Evolutionary conservation across 345 rosid species (phyloP), one percentile per base, ranked within the genome.

Genomic region (Hibiscus mutabilis): DNA sequence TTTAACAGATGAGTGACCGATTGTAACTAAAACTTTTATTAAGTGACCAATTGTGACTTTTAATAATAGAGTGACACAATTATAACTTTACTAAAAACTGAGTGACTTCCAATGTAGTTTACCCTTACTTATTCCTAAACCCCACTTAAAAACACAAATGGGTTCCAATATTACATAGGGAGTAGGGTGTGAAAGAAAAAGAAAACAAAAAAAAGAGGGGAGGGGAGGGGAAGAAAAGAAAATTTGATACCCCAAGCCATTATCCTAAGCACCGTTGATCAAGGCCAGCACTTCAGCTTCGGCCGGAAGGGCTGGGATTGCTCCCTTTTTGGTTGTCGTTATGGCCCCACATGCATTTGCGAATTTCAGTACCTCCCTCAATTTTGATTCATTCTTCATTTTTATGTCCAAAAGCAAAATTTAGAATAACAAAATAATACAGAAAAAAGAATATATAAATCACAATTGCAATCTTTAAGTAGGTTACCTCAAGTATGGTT

Each of bases 281-380:
- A 89, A 79, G 66, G 16, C 24, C 72, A 84, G 94, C 68, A 69
- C 97, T 1, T 86, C 97, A 1, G 87, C 35, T 77, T 80, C 82
- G 0, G 82, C 73, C 0, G 99, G 99, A 27, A 95, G 97, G 68
- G 99, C 98, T 10, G 98, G 98, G 55, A 95, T 95, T 15, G 99
- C 99, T 66, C 99, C 99, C 77, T 95, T 95, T 76, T 95, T 89
- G 76, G 96, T 90, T 3, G 99, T 95, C 12, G 99, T 95, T 70
- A 95, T 90, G 75, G 99, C 99, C 76, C 99, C 99, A 53, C 98
- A 95, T 0, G 97, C 99, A 76, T 86, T 90, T 2, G 99, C 93
- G 73, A 78, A 92, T 80, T 69, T 88, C 9, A 95, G 86, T 31
- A 83, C 82, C 65, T 89, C 96, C 78, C 92, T 89, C 76, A 95